These are phyloP conservation scores for Sorghum bicolor DNA, from an alignment of 176 grass and related monocot genomes.

Conservation along the genomic window Sorghum_bicolor_NCBIv3 NC_012878.2:2272501-2273000, in stretches of 20 bases:
- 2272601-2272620: constrained; percentile 23
- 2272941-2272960: neutral
- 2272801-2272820: neutral
- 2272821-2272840: neutral
- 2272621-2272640: constrained; percentile 2
- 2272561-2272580: constrained; percentile 95
- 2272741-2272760: neutral
- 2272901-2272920: neutral
- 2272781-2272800: neutral
- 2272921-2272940: neutral
- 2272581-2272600: constrained; percentile 99
- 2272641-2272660: neutral
- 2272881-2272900: neutral
- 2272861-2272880: neutral
- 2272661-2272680: neutral
- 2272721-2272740: neutral
- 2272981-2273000: neutral
- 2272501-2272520: constrained; percentile 98
- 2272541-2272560: constrained; percentile 98
- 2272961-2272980: neutral
- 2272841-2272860: neutral
- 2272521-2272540: constrained; percentile 99
- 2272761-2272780: neutral
- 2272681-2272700: neutral
- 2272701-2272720: neutral